Conservation (phyloP, 352 stramenopile species). For the Aphanomyces cochlioides region DNA sequence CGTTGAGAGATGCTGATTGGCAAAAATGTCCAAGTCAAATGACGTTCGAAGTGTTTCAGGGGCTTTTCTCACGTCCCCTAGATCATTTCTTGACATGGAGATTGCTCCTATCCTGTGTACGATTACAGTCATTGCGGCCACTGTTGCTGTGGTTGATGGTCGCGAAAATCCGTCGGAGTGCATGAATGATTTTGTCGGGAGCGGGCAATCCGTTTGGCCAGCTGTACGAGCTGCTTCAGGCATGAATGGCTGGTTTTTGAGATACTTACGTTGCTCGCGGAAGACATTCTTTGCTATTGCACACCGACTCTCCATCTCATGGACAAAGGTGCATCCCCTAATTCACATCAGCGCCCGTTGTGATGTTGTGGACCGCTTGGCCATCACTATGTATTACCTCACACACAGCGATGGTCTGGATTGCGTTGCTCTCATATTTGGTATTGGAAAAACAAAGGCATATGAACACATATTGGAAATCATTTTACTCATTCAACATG, state of each 20-base stretch:
- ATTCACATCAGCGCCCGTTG: background rate
- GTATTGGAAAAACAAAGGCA: conserved; percentile 18
- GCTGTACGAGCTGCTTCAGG: background rate
- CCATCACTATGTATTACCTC: conserved; percentile 11
- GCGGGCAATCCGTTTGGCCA: conserved; percentile 5
- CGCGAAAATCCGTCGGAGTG: background rate
- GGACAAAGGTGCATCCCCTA: background rate
- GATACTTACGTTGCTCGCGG: conserved; percentile 10
- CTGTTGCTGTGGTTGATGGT: conserved; percentile 6
- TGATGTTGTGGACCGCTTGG: conserved; percentile 17
- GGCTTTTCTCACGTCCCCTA: no score
- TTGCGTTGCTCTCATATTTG: conserved; percentile 11
- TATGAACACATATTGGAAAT: conserved; percentile 12
- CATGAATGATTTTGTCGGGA: background rate
- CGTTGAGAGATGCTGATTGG: no score
- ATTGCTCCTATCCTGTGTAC: background rate
- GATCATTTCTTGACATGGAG: background rate
- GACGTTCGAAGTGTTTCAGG: no score
- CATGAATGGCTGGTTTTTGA: background rate
- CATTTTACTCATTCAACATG: conserved; percentile 17
- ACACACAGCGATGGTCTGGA: conserved; percentile 7
- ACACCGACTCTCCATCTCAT: background rate
- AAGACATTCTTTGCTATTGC: conserved; percentile 7
- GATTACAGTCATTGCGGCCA: background rate
- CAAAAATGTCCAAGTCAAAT: no score